Conservation (phyloP, 495 filamentous ascomycete genomes). For the Ramalina peruviana region DNA sequence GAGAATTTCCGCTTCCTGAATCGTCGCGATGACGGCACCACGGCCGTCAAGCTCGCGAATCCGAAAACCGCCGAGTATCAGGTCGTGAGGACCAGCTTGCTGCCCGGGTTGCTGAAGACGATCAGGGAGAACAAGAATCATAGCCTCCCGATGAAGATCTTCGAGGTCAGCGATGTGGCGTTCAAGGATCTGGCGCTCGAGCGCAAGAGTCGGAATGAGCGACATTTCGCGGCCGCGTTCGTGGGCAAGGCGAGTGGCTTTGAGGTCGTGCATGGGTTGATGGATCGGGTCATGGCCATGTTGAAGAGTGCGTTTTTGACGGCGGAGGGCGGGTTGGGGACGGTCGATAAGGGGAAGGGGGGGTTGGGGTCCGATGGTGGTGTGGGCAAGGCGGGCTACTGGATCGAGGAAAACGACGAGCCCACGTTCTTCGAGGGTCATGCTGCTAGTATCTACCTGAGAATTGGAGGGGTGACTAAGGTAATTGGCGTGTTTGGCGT, state of each 20-base stretch:
- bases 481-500: slow-evolving; percentile 84
- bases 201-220: slow-evolving; percentile 77
- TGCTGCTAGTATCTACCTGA: slow-evolving; percentile 66
- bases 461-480: slow-evolving; percentile 51
- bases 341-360: not conserved
- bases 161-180: slow-evolving; percentile 82
- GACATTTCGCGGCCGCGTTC: slow-evolving; percentile 89
- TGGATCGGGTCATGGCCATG: slow-evolving; percentile 90
- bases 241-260: slow-evolving; percentile 94
- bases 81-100: slow-evolving; percentile 76
- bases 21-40: slow-evolving; percentile 73
- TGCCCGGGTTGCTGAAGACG: slow-evolving; percentile 90
- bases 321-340: slow-evolving; percentile 51
- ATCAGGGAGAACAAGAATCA: slow-evolving; percentile 89
- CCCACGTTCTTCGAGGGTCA: slow-evolving; percentile 71
- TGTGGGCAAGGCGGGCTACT: slow-evolving; percentile 55
- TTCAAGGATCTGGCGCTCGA: slow-evolving; percentile 71
- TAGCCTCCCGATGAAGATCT: slow-evolving; percentile 78
- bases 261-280: slow-evolving; percentile 85
- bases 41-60: slow-evolving; percentile 80
- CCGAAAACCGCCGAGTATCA: slow-evolving; percentile 96
- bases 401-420: slow-evolving; percentile 83
- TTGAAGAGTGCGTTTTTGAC: slow-evolving; percentile 68
- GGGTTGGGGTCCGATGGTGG: slow-evolving; percentile 31
- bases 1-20: slow-evolving; percentile 98